Percentiles rank a stretch among this genome's conserved stretches.
Conservation (phyloP, 305 asterid genomes). For the Rubia tinctorum region DNA sequence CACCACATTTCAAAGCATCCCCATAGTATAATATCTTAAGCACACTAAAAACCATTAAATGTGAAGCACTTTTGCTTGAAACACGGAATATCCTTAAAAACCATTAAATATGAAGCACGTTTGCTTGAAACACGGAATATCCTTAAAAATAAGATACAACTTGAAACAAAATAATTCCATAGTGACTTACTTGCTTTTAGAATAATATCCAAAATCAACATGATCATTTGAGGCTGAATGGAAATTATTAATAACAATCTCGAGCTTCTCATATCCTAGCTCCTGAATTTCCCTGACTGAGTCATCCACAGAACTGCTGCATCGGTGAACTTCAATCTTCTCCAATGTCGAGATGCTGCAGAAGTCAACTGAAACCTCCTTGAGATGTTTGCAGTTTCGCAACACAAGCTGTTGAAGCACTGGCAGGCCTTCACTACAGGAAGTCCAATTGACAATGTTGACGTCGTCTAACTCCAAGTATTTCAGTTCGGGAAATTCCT, state of each 20-base stretch:
- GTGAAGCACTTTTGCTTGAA: too few relatives aligned
- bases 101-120: too few relatives aligned
- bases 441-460: slow-evolving; percentile 6
- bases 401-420: slow-evolving; percentile 22
- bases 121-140: too few relatives aligned
- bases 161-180: too few relatives aligned
- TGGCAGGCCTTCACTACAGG: slow-evolving; percentile 17
- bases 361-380: slow-evolving; percentile 20
- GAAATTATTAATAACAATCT: not conserved
- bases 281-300: slow-evolving; percentile 16
- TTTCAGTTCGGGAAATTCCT: slow-evolving; percentile 10
- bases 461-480: slow-evolving; percentile 6
- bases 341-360: slow-evolving; percentile 4
- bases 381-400: slow-evolving; percentile 18
- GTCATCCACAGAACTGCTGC: slow-evolving; percentile 15
- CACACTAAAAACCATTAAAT: too few relatives aligned
- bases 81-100: too few relatives aligned
- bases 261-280: not conserved
- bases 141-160: too few relatives aligned
- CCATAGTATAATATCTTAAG: slow-evolving; percentile 9
- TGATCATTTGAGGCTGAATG: too few relatives aligned
- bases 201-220: too few relatives aligned
- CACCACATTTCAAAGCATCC: not conserved
- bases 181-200: too few relatives aligned
- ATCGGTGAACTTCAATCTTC: slow-evolving; percentile 19